Percentiles rank a stretch among this genome's conserved stretches.
phyloP scores from a whole-genome alignment of 2,329 filamentous ascomycete species.

The Colletotrichum tabaci region DNA sequence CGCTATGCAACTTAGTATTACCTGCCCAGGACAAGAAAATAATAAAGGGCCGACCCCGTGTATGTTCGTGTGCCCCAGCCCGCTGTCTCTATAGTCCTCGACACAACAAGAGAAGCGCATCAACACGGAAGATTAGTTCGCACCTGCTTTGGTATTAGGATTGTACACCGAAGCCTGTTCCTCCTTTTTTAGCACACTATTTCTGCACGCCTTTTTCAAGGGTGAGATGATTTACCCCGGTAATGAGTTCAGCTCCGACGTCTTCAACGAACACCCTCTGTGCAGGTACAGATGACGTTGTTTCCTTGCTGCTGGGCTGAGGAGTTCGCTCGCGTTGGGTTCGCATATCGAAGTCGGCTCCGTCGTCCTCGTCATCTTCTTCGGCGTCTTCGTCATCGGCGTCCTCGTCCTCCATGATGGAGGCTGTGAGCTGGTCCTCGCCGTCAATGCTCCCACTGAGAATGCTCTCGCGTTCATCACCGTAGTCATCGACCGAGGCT shows the following conservation, averaged over 20 bases:
- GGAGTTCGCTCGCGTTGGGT: slow-evolving; percentile 38
- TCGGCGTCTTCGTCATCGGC: slow-evolving; percentile 52
- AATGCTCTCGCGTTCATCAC: slow-evolving; percentile 59
- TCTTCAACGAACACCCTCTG: slow-evolving; percentile 58
- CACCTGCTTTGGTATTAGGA: slow-evolving; percentile 38
- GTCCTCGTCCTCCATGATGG: slow-evolving; percentile 56
- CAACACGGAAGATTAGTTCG: slow-evolving; percentile 32
- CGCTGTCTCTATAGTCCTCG: slow-evolving; percentile 1
- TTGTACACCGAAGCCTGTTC: slow-evolving; percentile 41
- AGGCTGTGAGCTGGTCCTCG: slow-evolving; percentile 58
- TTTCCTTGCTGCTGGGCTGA: slow-evolving; percentile 35
- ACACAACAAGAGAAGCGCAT: slow-evolving; percentile 30
- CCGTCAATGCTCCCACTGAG: slow-evolving; percentile 61
- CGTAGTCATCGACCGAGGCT: slow-evolving; percentile 64
- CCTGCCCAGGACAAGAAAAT: not conserved
- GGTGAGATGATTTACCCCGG: slow-evolving; percentile 69
- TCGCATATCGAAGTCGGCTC: slow-evolving; percentile 54
- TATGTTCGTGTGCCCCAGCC: slow-evolving; percentile 13
- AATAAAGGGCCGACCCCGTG: not conserved
- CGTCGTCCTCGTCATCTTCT: slow-evolving; percentile 54
- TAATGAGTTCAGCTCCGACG: slow-evolving; percentile 70
- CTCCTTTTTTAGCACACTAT: slow-evolving; percentile 43
- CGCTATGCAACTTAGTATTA: slow-evolving; percentile 37
- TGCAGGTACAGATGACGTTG: slow-evolving; percentile 41
- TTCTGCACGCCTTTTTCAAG: slow-evolving; percentile 58